These are phyloP conservation scores for Filobasidium wieringae DNA, from an alignment of 768 basidiomycete species.

Conservation along the genomic window DNA sequence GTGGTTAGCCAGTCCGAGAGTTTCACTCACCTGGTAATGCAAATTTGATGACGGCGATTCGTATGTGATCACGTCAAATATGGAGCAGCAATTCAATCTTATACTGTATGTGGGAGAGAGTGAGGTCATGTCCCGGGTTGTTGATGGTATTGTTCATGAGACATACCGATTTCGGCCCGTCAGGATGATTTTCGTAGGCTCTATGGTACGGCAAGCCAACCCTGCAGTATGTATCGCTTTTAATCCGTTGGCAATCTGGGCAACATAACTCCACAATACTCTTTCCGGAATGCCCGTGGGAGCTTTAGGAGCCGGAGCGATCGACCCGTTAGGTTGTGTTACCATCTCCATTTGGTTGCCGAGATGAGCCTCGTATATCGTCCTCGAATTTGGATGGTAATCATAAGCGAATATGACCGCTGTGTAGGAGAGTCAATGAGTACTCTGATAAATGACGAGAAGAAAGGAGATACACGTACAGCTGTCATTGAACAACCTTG, in stretches of 20 bases:
- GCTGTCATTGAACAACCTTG: constrained; percentile 77
- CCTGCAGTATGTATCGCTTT: constrained; percentile 73
- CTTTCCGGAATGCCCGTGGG: constrained; percentile 56
- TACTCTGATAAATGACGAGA: neutral
- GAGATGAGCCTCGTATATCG: constrained; percentile 63
- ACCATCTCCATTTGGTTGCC: constrained; percentile 34
- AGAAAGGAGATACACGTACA: constrained; percentile 53
- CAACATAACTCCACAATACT: constrained; percentile 80
- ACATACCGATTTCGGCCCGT: constrained; percentile 75
- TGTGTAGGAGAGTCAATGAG: constrained; percentile 33
- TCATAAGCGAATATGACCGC: constrained; percentile 86
- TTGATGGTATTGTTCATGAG: too few relatives aligned
- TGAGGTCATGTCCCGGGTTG: neutral
- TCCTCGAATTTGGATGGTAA: constrained; percentile 71
- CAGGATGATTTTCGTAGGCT: constrained; percentile 72
- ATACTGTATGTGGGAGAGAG: constrained; percentile 45
- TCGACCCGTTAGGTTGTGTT: constrained; percentile 12
- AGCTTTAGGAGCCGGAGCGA: constrained; percentile 19
- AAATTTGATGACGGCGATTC: constrained; percentile 54
- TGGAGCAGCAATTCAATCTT: constrained; percentile 73
- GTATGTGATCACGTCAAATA: constrained; percentile 72
- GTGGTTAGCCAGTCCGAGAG: neutral
- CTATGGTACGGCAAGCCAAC: constrained; percentile 67
- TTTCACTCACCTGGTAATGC: constrained; percentile 45
- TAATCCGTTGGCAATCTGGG: constrained; percentile 78